Percentiles rank a stretch among this genome's conserved stretches.
These are phyloP conservation scores for Phaeosphaeriaceae sp. DNA, from an alignment of 2,329 filamentous ascomycete genomes.

Conservation along the genomic window DNA sequence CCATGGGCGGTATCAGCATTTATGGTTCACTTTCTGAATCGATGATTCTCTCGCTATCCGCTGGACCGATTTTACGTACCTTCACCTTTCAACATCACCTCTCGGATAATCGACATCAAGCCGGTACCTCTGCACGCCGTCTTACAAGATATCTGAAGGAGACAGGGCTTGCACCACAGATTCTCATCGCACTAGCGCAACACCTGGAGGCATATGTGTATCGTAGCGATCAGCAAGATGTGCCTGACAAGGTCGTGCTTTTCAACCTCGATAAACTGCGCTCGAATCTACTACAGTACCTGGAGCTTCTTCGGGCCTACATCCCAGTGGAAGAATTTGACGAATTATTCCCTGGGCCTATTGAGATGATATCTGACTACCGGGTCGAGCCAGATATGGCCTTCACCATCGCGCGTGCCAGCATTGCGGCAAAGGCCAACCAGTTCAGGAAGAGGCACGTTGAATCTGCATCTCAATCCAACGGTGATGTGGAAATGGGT, in stretches of 20 bases:
- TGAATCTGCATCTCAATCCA: conserved; percentile 16
- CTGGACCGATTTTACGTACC: conserved; percentile 77
- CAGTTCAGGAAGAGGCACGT: conserved; percentile 41
- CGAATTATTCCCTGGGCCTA: conserved; percentile 74
- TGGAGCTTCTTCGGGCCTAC: conserved; percentile 86
- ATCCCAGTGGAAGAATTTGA: conserved; percentile 79
- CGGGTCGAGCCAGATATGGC: conserved; percentile 81
- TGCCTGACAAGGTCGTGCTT: conserved; percentile 86
- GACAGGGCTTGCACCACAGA: conserved; percentile 76
- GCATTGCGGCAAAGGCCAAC: conserved; percentile 61
- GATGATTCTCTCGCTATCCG: conserved; percentile 86
- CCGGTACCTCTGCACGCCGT: conserved; percentile 74
- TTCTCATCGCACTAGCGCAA: conserved; percentile 90
- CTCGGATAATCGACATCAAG: conserved; percentile 81
- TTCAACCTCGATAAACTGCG: conserved; percentile 91
- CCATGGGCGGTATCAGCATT: conserved; percentile 92
- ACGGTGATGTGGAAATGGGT: conserved; percentile 60
- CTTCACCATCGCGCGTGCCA: conserved; percentile 81
- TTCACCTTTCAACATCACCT: conserved; percentile 79
- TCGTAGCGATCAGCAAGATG: conserved; percentile 72
- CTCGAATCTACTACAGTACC: conserved; percentile 81
- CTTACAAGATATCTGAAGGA: conserved; percentile 81
- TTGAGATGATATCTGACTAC: conserved; percentile 76
- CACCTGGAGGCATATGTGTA: conserved; percentile 88
- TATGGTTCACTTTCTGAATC: conserved; percentile 87